A percentile compares a stretch with the other conserved stretches of the same genome.
These are phyloP conservation scores for Pseudozyma sp. DNA, from an alignment of 1,284 basidiomycete species.

Conservation along the genomic window DNA sequence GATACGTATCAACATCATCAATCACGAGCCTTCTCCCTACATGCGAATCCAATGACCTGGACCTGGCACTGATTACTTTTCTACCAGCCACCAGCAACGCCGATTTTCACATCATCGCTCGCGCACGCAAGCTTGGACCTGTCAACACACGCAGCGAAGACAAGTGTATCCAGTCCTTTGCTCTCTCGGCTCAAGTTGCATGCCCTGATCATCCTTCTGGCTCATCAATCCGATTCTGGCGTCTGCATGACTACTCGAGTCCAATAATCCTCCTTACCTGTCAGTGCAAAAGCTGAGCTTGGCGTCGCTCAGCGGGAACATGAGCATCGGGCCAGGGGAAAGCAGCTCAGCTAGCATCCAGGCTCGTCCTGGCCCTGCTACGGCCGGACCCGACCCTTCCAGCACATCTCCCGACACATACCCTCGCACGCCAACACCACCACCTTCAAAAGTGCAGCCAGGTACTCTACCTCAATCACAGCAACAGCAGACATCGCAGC, in stretches of 20 bases:
- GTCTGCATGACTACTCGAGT: constrained; percentile 25
- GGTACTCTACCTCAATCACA: neutral
- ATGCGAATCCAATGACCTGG: too few relatives aligned
- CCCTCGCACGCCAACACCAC: constrained; percentile 24
- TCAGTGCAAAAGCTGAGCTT: constrained; percentile 33
- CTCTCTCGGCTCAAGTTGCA: too few relatives aligned
- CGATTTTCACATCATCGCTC: too few relatives aligned
- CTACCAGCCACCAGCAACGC: too few relatives aligned
- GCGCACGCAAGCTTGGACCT: too few relatives aligned
- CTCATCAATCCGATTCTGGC: neutral
- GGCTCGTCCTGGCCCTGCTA: constrained; percentile 50
- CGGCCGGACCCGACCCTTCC: constrained; percentile 36
- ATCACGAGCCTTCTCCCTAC: too few relatives aligned
- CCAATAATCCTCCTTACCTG: constrained; percentile 9
- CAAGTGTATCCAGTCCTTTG: too few relatives aligned
- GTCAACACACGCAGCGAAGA: too few relatives aligned
- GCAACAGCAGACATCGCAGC: constrained; percentile 32
- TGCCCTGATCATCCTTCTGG: neutral
- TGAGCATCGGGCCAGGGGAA: constrained; percentile 44
- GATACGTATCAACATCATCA: too few relatives aligned
- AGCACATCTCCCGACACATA: constrained; percentile 9
- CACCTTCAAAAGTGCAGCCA: constrained; percentile 7
- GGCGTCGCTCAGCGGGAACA: constrained; percentile 42
- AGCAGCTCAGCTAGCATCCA: constrained; percentile 48
- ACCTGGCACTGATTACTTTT: too few relatives aligned